Percentiles rank a stretch among this genome's conserved stretches.
phyloP scores from a whole-genome alignment of 768 basidiomycete species.

The Roridomyces roridus region DNA sequence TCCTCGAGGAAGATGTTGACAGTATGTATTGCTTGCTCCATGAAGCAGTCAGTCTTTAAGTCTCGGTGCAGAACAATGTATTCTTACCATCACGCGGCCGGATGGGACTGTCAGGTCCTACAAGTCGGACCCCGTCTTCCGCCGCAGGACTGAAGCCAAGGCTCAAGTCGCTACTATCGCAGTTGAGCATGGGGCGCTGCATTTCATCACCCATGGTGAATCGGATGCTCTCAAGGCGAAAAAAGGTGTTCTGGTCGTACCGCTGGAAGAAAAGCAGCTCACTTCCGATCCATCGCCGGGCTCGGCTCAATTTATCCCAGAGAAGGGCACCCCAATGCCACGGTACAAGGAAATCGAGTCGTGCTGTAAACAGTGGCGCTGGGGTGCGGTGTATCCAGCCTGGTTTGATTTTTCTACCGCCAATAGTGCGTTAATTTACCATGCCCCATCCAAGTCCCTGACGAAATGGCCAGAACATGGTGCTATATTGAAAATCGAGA shows the following conservation, averaged over 20 bases:
- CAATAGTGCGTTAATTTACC: slow-evolving; percentile 44
- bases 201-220: slow-evolving; percentile 60
- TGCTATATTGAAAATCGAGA: slow-evolving; percentile 60
- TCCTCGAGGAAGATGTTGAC: slow-evolving; percentile 44
- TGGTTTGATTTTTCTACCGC: slow-evolving; percentile 56
- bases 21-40: slow-evolving; percentile 39
- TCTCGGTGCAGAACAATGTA: slow-evolving; percentile 52
- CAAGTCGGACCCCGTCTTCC: slow-evolving; percentile 50
- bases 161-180: slow-evolving; percentile 57
- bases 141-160: slow-evolving; percentile 60
- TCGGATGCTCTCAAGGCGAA: slow-evolving; percentile 38
- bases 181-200: slow-evolving; percentile 63
- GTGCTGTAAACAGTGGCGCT: slow-evolving; percentile 62
- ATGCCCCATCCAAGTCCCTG: not conserved
- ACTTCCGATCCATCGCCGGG: not conserved
- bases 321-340: not conserved
- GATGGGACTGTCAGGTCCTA: slow-evolving; percentile 59
- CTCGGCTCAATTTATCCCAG: not conserved
- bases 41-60: too few species aligned
- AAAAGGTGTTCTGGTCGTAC: slow-evolving; percentile 40
- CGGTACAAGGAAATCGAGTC: slow-evolving; percentile 53
- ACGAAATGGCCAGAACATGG: slow-evolving; percentile 49
- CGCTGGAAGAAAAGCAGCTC: slow-evolving; percentile 29
- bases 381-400: slow-evolving; percentile 52
- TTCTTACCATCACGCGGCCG: slow-evolving; percentile 64